Base-by-base conservation (phyloP, 139 green algal genomes). In the Gonium pectorale region DNA sequence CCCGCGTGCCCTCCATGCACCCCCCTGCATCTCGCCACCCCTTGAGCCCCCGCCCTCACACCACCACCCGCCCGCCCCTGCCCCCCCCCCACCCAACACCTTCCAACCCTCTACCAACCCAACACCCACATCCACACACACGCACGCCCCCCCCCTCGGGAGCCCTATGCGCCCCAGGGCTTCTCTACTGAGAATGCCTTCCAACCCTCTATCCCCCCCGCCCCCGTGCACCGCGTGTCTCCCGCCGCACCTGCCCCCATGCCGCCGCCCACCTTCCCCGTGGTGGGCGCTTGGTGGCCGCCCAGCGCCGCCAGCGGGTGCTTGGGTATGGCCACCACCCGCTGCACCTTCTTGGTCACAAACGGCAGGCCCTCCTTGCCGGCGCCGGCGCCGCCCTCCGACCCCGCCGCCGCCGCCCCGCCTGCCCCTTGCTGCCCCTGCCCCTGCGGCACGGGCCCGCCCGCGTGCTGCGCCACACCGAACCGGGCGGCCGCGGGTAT, bases 271-370 rank as follows among this genome's bases (percentile, higher is more conserved):
- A 92, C 83, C 0, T 66, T n/a, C 35, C 88, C 85, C 0, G 74
- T 41, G 2, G 63, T 66, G 33, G 91, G 93, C 87, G 93, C 92
- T 49, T 84, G 60, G 70, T 95, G 87, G 13, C 91, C 92, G 2
- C 93, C 93, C 5, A 94, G n/a, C 22, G 79, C 64, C n/a, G 90
- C 60, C 33, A 93, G 83, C 56, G 93, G 93, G 78, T 96, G 93
- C 46, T 90, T 74, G n/a, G 71, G 59, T 27, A 93, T 29, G 35
- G 40, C 56, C 43, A 83, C 46, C 19, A 80, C 64, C 0, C 37
- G 67, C 44, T 90, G 46, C 27, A 79, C 60, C 37, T 71, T 38
- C 38, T 69, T 69, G 26, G 38, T 81, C 11, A 43, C 52, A 4
- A 69, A 21, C 31, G 51, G 46, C 29, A 60, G 33, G 79, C 80